Evolutionary conservation across 306 rosid genomes (phyloP), one percentile per base, ranked within the genome.

Genomic region (Sechiopsis laciniata): DNA sequence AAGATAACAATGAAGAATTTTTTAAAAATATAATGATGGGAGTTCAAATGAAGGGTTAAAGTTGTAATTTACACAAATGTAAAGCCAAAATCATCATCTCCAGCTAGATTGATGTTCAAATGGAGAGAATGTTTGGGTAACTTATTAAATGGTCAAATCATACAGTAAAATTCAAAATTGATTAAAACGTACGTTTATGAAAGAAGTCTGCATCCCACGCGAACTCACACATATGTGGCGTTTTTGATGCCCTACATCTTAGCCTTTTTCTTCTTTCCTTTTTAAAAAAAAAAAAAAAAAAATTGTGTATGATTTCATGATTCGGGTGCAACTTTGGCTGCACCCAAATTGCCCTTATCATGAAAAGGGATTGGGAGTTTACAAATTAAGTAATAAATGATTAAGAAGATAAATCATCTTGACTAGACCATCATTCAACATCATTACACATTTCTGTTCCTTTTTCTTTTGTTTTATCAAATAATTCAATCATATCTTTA

Each of bases 401-500:
- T 72, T 73, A 82, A 62, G 55, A 79, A 77, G 89, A 81, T 84
- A 86, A 64, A 66, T 85, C 84, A 75, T 67, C 86, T 85, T 89
- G 95, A 83, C 88, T 85, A 24, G 79, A 83, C 96, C 69, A 83
- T 83, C 76, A 76, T 79, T 86, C 79, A 81, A 79, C 82, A 77
- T 82, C 87, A 86, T 83, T 76, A 75, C 24, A 74, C 17, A 73
- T 66, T 60, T 26, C 45, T 60, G 10, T 8, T 79, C 51, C 66
- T 22, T 64, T 64, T 15, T 10, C 8, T 42, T 37, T n/a, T 64
- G 4, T 40, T 64, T 19, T 64, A 37, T 64, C 53, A 17, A 64
- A 63, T 63, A 63, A 63, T 63, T 63, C 52, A 64, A 37, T 37
- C 0, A 64, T 37, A 40, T 40, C 51, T 64, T n/a, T 64, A 64